phyloP scores from a whole-genome alignment of 306 rosid species.

The Dicorynia guianensis region DNA sequence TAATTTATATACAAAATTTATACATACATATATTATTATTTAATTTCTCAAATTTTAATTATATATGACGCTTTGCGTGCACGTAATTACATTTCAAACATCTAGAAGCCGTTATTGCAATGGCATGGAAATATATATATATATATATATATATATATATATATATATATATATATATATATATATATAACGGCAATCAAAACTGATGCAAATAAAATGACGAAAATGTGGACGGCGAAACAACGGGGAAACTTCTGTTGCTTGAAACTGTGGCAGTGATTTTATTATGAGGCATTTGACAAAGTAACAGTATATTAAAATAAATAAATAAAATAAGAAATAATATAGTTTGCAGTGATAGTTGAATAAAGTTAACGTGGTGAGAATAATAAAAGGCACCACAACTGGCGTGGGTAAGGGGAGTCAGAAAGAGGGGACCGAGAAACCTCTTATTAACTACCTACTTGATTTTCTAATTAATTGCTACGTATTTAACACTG shows the following conservation, averaged over 20 bases:
- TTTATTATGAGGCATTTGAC: conserved; percentile 8
- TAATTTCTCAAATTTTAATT: too few relatives aligned
- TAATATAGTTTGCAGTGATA: background rate
- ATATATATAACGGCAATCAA: background rate
- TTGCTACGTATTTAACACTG: background rate
- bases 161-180: too few relatives aligned
- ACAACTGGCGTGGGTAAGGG: conserved; percentile 4
- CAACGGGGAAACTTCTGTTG: conserved; percentile 36
- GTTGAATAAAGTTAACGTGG: background rate
- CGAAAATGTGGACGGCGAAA: conserved; percentile 39
- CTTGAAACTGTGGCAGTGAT: conserved; percentile 32
- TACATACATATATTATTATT: too few relatives aligned
- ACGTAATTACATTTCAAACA: too few relatives aligned
- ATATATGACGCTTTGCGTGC: too few relatives aligned
- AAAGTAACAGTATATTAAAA: background rate
- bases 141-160: too few relatives aligned
- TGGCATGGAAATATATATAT: too few relatives aligned
- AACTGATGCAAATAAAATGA: background rate
- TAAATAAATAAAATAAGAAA: background rate
- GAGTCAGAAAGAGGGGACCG: conserved; percentile 36
- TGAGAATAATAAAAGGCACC: background rate
- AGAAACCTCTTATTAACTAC: conserved; percentile 2
- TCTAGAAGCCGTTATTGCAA: too few relatives aligned
- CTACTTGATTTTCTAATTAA: too few relatives aligned
- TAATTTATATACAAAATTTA: too few relatives aligned